Evolutionary conservation across 1,139 yeast species (phyloP), one percentile per base, ranked within the genome.

Genomic region (Geotrichum restrictum): DNA sequence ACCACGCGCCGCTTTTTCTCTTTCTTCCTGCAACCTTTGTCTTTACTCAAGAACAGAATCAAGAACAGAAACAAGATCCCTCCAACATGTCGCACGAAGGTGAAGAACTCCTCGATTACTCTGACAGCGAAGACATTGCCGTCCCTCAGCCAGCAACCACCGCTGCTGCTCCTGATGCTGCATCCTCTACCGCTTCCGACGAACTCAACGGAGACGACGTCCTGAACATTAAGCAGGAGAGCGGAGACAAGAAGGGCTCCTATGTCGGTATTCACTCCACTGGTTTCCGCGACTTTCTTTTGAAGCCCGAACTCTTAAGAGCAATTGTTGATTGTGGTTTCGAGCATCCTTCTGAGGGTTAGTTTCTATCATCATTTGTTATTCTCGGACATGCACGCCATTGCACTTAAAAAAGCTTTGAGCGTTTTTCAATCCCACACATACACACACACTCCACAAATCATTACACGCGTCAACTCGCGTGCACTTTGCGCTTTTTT

Each of bases 311-410:
- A 74, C 80, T 93, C 64, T 80, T 93, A 66, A 85, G 98, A 75
- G 98, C 98, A 61, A 93, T 93, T 69, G 95, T 93, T 64, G 98
- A 93, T 74, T 89, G 97, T 78, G 98, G 98, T 79, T 93, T 93
- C 70, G 98, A 93, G 78, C 98, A 93, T 77, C 98, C 98, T 62
- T 89, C 97, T 60, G 98, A 93, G 84, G 95, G 93, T 85, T 75
- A 80, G 91, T 84, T 56, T 42, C 18, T 13, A 31, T 32, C 43
- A 32, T 43, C 22, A 21, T 14, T 34, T 48, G 32, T 49, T 32
- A 19, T 34, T 46, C 44, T 14, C 50, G 27, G 37, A 31, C 50
- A 27, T 42, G 45, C 45, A 42, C 45, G 40, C 48, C 42, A 34
- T 34, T 22, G n/a, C 41, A 14, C 33, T 45, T 24, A 8, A 24